Conservation (phyloP, 805 yeast genomes). For the Blastobotrys muscicola region DNA sequence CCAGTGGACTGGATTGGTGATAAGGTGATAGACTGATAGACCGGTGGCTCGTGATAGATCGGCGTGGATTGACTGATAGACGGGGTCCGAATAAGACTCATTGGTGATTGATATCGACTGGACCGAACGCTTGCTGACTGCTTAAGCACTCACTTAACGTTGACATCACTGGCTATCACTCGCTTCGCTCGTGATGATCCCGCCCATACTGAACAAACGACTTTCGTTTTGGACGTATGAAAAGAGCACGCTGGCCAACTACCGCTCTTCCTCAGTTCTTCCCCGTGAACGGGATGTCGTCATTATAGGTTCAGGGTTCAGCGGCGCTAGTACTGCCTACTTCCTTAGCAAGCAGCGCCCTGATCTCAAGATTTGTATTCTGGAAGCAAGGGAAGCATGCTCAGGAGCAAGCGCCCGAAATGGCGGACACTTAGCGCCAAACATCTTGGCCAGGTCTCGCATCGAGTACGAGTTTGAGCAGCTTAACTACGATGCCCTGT, state of each 20-base stretch:
- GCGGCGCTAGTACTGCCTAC: constrained; percentile 26
- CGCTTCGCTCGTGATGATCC: background rate
- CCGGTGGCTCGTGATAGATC: too few relatives aligned
- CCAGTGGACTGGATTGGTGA: too few relatives aligned
- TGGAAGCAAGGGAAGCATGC: constrained; percentile 36
- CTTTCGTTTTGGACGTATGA: constrained; percentile 9
- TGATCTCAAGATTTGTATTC: constrained; percentile 21
- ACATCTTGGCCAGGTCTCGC: constrained; percentile 1
- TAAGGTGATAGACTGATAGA: too few relatives aligned
- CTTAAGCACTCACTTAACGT: too few relatives aligned
- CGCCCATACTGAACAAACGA: constrained; percentile 5
- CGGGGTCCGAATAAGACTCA: too few relatives aligned
- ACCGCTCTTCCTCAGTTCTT: constrained; percentile 15
- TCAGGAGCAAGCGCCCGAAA: constrained; percentile 41
- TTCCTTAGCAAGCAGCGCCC: constrained; percentile 29
- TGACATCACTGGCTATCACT: too few relatives aligned
- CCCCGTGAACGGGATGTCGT: constrained; percentile 33
- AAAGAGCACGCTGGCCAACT: constrained; percentile 5
- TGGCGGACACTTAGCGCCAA: constrained; percentile 41
- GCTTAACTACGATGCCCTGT: constrained; percentile 7
- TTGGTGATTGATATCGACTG: too few relatives aligned
- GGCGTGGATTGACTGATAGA: too few relatives aligned
- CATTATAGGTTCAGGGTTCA: constrained; percentile 38
- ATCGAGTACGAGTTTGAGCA: constrained; percentile 6
- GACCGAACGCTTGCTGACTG: too few relatives aligned